Base-by-base conservation (phyloP, 2,329 filamentous ascomycete genomes). In the Helotiales sp. region DNA sequence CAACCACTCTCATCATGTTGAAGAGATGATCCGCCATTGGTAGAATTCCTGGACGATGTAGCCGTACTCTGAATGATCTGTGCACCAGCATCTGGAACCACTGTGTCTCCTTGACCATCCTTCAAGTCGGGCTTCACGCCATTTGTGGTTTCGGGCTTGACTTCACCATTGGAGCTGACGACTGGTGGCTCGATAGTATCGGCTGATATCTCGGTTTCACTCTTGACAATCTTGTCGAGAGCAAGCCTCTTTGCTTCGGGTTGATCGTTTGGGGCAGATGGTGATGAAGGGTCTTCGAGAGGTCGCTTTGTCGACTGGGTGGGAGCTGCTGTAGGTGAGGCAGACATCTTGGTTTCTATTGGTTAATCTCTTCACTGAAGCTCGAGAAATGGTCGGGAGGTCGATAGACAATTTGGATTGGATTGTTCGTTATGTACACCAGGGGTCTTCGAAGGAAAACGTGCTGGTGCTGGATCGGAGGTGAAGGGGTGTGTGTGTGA, bases 171-270 rank as follows among this genome's bases (percentile, higher is more conserved):
- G 54, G 74, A 72, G 63, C 76, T 79, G 60, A 81, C 80, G 46
- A 79, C 75, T 51, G 74, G 67, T 27, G 73, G 68, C n/a, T 77
- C 72, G 40, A 73, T 61, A 15, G 71, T 65, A 29, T 74, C 68
- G 48, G 73, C 64, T 63, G 48, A 69, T 25, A 72, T 70, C 55
- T 72, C 74, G 58, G 77, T 80, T 5, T 78, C 86, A 55, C 84
- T 87, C 74, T 89, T 91, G 67, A 89, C 81, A 67, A 92, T 81
- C 80, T 98, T 99, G 77, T 98, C 93, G 62, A 99, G 85, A 36
- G 95, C 95, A 49, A 91, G 95, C 67, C 95, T 90, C 80, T 99
- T 99, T 62, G 95, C 95, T 68, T 99, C 95, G 54, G 96, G 95
- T 73, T 97, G 93, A 70, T 98, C 95, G 72, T 85, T 91, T 36